Evolutionary conservation across 2,329 filamentous ascomycete genomes (phyloP).

Genomic region (Hymenoscyphus albidus): DNA sequence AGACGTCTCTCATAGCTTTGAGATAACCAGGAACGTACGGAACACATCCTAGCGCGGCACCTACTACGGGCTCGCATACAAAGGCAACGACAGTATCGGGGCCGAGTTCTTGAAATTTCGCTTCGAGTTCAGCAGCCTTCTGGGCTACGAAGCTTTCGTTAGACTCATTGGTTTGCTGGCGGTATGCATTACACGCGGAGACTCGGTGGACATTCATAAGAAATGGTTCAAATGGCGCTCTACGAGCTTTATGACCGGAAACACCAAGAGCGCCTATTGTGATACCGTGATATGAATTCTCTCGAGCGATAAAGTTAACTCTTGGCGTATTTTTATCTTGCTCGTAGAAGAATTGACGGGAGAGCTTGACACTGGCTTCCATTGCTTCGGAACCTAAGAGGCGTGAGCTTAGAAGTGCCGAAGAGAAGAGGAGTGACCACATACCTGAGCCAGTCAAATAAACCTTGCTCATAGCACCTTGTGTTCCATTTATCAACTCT

Average conservation of each 20-base stretch:
- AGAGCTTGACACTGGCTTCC: slow-evolving; percentile 65
- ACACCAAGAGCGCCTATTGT: slow-evolving; percentile 60
- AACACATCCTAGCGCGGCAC: slow-evolving; percentile 67
- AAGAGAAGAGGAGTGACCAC: not conserved
- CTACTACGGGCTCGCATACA: slow-evolving; percentile 63
- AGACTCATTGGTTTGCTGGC: slow-evolving; percentile 49
- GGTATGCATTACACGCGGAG: slow-evolving; percentile 61
- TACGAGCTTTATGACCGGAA: slow-evolving; percentile 57
- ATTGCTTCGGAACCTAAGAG: slow-evolving; percentile 60
- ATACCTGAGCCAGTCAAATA: slow-evolving; percentile 57
- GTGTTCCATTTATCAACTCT: slow-evolving; percentile 39
- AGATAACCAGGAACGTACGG: slow-evolving; percentile 66
- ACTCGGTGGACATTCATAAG: slow-evolving; percentile 55
- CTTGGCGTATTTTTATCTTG: slow-evolving; percentile 43
- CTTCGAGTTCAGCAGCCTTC: slow-evolving; percentile 59
- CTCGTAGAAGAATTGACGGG: slow-evolving; percentile 63
- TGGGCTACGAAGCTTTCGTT: slow-evolving; percentile 52
- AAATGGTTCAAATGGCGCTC: slow-evolving; percentile 54
- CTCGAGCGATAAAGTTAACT: slow-evolving; percentile 59
- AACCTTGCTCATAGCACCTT: slow-evolving; percentile 47
- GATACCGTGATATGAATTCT: slow-evolving; percentile 66
- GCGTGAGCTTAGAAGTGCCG: slow-evolving; percentile 7
- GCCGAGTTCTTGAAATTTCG: slow-evolving; percentile 56
- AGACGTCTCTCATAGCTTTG: slow-evolving; percentile 62
- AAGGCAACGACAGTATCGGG: slow-evolving; percentile 63